Conservation (phyloP, 352 stramenopile species). For the Globisporangium irregulare region DNA sequence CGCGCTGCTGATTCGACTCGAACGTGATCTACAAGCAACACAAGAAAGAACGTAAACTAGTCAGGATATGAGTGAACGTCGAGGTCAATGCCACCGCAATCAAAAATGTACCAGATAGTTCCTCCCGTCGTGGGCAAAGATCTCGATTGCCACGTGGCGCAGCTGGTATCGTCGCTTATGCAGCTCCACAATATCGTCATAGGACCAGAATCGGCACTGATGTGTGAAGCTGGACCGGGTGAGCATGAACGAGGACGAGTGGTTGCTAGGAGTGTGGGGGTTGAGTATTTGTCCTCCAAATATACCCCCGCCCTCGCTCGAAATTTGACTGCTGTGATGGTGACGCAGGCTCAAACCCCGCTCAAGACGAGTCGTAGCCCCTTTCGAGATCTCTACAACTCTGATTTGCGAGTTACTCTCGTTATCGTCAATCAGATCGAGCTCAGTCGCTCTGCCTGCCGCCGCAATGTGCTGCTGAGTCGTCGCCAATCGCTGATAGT, state of each 20-base stretch:
- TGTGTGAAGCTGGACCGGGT: slow-evolving; percentile 41
- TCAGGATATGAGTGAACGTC: neutral
- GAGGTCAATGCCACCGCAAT: neutral
- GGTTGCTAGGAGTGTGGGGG: slow-evolving; percentile 5
- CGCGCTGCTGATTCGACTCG: slow-evolving; percentile 54
- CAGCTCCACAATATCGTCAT: slow-evolving; percentile 70
- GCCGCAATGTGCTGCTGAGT: neutral
- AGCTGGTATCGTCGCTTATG: slow-evolving; percentile 78
- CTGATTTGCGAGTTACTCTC: neutral
- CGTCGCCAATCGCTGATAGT: slow-evolving; percentile 47
- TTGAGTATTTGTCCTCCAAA: neutral
- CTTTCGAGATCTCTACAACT: slow-evolving; percentile 54
- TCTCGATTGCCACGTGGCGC: slow-evolving; percentile 65
- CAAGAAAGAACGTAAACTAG: neutral
- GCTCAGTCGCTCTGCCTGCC: neutral
- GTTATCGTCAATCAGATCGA: neutral
- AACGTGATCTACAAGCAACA: slow-evolving; percentile 49
- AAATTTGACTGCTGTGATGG: slow-evolving; percentile 11
- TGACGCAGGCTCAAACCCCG: slow-evolving; percentile 45
- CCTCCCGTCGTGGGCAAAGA: slow-evolving; percentile 71
- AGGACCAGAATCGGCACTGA: slow-evolving; percentile 71
- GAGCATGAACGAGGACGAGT: slow-evolving; percentile 7
- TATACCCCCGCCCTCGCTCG: neutral
- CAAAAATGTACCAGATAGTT: slow-evolving; percentile 60
- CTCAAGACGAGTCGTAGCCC: slow-evolving; percentile 49